A percentile compares a stretch with the other conserved stretches of the same genome.
phyloP scores from a whole-genome alignment of 352 stramenopile genomes.

The Phytophthora pluvialis region DNA sequence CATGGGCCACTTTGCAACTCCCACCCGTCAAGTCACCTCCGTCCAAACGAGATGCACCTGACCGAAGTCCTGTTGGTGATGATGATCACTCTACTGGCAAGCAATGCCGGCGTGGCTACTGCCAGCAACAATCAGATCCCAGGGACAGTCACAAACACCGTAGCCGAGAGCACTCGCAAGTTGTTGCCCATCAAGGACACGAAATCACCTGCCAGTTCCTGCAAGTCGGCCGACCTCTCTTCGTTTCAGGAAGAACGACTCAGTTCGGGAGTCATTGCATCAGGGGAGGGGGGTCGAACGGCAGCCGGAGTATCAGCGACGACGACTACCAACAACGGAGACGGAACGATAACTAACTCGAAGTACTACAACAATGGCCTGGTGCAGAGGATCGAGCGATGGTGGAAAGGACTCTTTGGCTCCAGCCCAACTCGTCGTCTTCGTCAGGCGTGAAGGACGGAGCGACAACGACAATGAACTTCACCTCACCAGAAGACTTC shows the following conservation, averaged over 20 bases:
- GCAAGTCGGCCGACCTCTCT: background rate
- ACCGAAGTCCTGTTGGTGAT: constrained; percentile 6
- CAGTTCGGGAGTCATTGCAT: background rate
- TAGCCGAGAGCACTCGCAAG: background rate
- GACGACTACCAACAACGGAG: constrained; percentile 7
- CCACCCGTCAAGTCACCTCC: background rate
- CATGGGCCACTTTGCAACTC: constrained; percentile 15
- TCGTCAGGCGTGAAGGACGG: constrained; percentile 7
- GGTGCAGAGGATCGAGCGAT: constrained; percentile 7
- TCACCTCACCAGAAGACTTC: too few relatives aligned
- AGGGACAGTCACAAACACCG: too few relatives aligned
- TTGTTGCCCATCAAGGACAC: background rate
- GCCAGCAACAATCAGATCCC: background rate
- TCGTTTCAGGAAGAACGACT: constrained; percentile 15
- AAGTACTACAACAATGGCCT: constrained; percentile 31
- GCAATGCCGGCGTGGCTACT: background rate
- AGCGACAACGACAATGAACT: too few relatives aligned
- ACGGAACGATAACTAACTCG: constrained; percentile 17
- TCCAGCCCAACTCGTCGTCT: constrained; percentile 8
- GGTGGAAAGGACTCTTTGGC: constrained; percentile 7
- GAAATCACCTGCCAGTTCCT: background rate
- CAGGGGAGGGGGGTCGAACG: background rate
- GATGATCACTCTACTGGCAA: constrained; percentile 8
- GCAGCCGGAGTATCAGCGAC: background rate
- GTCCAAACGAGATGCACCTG: constrained; percentile 8